Evolutionary conservation across 345 rosid genomes (phyloP).

Genomic region (Bruguiera parviflora): DNA sequence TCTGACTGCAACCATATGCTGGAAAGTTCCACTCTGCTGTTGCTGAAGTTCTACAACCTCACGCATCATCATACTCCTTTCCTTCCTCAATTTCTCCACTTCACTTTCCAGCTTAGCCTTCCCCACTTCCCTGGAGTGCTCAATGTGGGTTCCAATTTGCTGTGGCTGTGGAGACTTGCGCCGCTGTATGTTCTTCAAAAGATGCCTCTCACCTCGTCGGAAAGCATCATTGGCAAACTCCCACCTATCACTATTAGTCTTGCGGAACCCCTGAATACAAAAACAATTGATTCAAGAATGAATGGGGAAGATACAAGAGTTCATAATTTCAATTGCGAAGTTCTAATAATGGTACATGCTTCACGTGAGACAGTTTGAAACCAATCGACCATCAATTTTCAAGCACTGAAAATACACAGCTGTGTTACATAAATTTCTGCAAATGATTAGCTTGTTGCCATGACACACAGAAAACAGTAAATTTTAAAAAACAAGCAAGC

Average conservation of each 20-base stretch:
- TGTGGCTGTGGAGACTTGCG: constrained; percentile 36
- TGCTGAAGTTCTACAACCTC: constrained; percentile 29
- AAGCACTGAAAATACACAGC: constrained; percentile 17
- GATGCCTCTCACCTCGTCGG: constrained; percentile 24
- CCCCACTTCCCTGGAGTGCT: constrained; percentile 14
- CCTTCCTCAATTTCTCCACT: constrained; percentile 21
- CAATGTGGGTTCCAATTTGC: constrained; percentile 27
- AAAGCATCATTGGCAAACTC: constrained; percentile 35
- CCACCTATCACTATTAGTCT: constrained; percentile 29
- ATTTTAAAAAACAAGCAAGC: constrained; percentile 4
- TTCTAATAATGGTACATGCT: neutral
- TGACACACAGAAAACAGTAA: constrained; percentile 10
- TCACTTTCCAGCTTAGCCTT: constrained; percentile 23
- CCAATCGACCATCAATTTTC: constrained; percentile 5
- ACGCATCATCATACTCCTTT: constrained; percentile 24
- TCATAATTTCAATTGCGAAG: neutral
- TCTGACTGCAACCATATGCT: constrained; percentile 19
- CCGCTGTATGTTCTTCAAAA: constrained; percentile 28
- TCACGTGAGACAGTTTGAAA: constrained; percentile 8
- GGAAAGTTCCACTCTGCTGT: constrained; percentile 24
- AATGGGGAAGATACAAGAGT: constrained; percentile 11
- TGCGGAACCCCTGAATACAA: constrained; percentile 29
- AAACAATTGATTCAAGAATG: constrained; percentile 30
- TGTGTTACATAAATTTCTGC: constrained; percentile 8
- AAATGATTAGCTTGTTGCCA: neutral